Conservation (phyloP, 306 rosid genomes). For the Arachis hypogaea region DNA sequence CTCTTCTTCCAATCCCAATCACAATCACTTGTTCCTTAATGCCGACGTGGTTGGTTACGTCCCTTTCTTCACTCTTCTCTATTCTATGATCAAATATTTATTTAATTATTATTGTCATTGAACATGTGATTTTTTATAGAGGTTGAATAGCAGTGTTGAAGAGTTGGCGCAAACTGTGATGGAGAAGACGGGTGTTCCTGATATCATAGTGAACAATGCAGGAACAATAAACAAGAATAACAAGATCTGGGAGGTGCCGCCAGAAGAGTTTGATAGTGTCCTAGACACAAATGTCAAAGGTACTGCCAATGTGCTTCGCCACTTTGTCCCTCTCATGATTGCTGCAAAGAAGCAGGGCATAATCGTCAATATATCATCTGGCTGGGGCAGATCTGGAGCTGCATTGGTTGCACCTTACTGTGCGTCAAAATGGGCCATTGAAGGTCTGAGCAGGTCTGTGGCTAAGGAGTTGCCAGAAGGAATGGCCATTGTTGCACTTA, state of each 20-base stretch:
- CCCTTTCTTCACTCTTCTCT: neutral
- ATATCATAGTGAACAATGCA: constrained; percentile 81
- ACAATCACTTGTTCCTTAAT: constrained; percentile 57
- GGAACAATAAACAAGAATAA: constrained; percentile 81
- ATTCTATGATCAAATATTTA: neutral
- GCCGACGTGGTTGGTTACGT: constrained; percentile 56
- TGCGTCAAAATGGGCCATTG: constrained; percentile 95
- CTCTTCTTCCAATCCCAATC: constrained; percentile 21
- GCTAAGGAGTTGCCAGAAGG: constrained; percentile 84
- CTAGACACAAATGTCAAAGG: constrained; percentile 86
- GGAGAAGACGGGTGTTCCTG: constrained; percentile 67
- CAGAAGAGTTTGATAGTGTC: constrained; percentile 71
- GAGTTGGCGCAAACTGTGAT: constrained; percentile 61
- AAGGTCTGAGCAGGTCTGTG: constrained; percentile 76
- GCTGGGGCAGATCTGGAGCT: constrained; percentile 98
- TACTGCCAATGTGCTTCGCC: constrained; percentile 71
- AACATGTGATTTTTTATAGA: constrained; percentile 35
- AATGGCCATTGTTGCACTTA: constrained; percentile 82
- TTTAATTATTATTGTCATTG: neutral
- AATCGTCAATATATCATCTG: constrained; percentile 90
- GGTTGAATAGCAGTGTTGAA: constrained; percentile 57
- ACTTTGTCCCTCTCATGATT: constrained; percentile 79
- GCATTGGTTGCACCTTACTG: constrained; percentile 94
- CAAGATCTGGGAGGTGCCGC: constrained; percentile 88
- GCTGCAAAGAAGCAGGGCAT: constrained; percentile 48